Base-by-base conservation (phyloP, 2,329 filamentous ascomycete genomes). In the Diaporthe sp. region DNA sequence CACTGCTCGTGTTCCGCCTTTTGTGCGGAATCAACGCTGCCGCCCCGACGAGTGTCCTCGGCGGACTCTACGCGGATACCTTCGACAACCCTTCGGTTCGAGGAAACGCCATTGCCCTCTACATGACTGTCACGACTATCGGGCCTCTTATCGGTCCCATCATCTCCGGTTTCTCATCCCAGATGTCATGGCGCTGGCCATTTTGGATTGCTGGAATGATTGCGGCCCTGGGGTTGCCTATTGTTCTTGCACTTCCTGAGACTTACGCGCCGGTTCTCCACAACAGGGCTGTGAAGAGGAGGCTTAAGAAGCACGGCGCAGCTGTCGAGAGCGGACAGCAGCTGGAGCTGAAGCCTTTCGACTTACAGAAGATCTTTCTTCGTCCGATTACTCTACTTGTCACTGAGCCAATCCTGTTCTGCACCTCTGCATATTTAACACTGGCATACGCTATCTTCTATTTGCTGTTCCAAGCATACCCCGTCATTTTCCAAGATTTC, bases 1-100 rank as follows among this genome's bases (percentile, higher is more conserved):
- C 58, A 6, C 38, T 61, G 15, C 58, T 61, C 7, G 25, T 42
- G 19, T 61, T 61, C 30, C 58, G 58, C 42, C 58, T 61, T n/a
- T 15, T 61, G 35, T 61, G 58, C 58, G 58, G 58, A 19, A 61
- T 61, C 58, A 61, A 61, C 38, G 58, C 58, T 38, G 58, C 58
- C 58, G 58, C 58, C 9, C 58, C 58, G 13, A 61, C 58, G 1
- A 61, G 58, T 61, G 58, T 61, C 38, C 58, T 61, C 35, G 58
- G 58, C 35, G 58, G 58, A 12, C 58, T 61, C n/a, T 61, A 61
- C 15, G 58, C 58, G 7, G 58, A 61, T 10, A 42, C 28, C 35
- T 61, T 61, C 8, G 58, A 61, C 25, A 19, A 61, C 13, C 22
- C 58, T 42, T 61, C 58, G n/a, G 33, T 42, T 19, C 58, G 58